Conservation (phyloP, 306 rosid genomes). For the Rosa lucieae region DNA sequence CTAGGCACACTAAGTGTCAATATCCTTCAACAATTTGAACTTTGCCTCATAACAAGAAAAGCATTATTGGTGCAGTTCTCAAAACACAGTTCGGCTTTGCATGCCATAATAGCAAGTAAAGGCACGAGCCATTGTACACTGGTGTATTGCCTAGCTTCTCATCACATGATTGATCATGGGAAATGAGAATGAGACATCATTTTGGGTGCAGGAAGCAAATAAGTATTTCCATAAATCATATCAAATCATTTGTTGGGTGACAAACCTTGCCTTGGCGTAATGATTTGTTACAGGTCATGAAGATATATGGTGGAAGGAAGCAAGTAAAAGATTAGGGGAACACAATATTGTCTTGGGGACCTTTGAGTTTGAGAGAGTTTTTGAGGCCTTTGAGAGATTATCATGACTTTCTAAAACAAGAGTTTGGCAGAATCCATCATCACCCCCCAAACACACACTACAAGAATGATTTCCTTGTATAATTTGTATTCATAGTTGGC, state of each 20-base stretch:
- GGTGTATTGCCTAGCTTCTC: slow-evolving; percentile 1
- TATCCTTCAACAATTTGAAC: too few species aligned
- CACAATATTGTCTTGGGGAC: slow-evolving; percentile 12
- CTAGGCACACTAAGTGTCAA: too few species aligned
- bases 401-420: slow-evolving; percentile 37
- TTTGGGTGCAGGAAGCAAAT: slow-evolving; percentile 10
- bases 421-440: slow-evolving; percentile 36
- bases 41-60: not conserved
- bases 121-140: not conserved
- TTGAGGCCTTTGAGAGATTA: slow-evolving; percentile 28
- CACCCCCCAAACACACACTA: slow-evolving; percentile 45
- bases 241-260: slow-evolving; percentile 16
- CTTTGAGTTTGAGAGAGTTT: slow-evolving; percentile 4
- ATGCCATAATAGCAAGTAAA: not conserved
- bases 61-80: not conserved
- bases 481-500: slow-evolving; percentile 36
- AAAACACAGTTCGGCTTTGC: not conserved
- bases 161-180: slow-evolving; percentile 6
- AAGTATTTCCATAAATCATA: slow-evolving; percentile 4
- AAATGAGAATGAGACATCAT: slow-evolving; percentile 12
- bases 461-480: slow-evolving; percentile 35
- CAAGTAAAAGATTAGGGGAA: slow-evolving; percentile 7
- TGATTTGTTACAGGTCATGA: slow-evolving; percentile 28
- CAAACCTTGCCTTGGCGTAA: slow-evolving; percentile 21
- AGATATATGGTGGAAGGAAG: not conserved